Base-by-base conservation (phyloP, 257 asterid genomes). In the Fraxinus quadrangulata region DNA sequence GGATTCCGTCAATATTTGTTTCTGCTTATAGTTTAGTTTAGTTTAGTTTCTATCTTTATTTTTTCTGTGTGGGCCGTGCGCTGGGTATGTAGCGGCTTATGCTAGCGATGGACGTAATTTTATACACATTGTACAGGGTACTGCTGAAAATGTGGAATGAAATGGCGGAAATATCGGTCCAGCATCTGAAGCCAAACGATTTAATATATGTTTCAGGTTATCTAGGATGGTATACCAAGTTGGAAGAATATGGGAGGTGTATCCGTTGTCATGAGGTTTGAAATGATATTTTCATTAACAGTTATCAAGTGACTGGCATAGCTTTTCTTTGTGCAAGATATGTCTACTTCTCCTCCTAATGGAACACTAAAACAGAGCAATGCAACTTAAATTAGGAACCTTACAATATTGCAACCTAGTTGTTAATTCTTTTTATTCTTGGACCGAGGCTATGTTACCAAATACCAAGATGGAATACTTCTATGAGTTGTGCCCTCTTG, bases 151-250 rank as follows among this genome's bases (percentile, higher is more conserved):
- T 93, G 80, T 81, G 96, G 97, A 2, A n/a, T 75, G 84, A 86
- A 75, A 83, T 90, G 81, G 96, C 92, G 37, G 84, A 87, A 77
- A 71, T 86, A 47, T 80, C 92, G 1, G 72, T 82, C 70, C 76
- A 86, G 80, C 89, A 91, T 89, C 79, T 95, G 73, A 93, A 87
- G 86, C 89, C 76, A 0, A 36, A 73, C 31, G 97, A 95, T 82
- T 78, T 88, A 8, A 78, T 95, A 14, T 91, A 88, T 59, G 96
- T 91, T 81, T 84, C 87, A 42, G 98, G 99, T 61, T 36, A 34
- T 74, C 86, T 95, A 16, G 23, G 26, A 42, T 95, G 96, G 45
- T 85, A 83, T 74, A 13, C 30, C 67, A 84, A 77, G 87, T 42
- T 42, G 65, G 82, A 79, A 23, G 72, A 59, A 54, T 61, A 75